Evolutionary conservation across 1,284 basidiomycete species (phyloP).

Genomic region (Omphalotus olearius): DNA sequence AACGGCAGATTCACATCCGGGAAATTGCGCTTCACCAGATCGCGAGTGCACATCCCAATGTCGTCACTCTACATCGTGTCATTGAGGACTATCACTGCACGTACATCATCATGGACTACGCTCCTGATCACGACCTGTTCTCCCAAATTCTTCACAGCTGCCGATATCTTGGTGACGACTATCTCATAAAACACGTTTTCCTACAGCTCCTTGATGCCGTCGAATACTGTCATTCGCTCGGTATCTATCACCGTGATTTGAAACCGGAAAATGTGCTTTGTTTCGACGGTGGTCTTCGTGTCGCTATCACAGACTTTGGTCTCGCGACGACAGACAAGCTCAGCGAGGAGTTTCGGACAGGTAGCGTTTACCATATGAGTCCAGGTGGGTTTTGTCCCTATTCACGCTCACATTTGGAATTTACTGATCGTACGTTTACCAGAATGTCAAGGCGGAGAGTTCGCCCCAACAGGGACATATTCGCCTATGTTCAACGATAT

Average conservation of each 20-base stretch:
- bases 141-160: slow-evolving; percentile 76
- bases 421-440: slow-evolving; percentile 14
- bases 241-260: slow-evolving; percentile 95
- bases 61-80: slow-evolving; percentile 88
- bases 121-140: slow-evolving; percentile 88
- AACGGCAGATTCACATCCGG: slow-evolving; percentile 72
- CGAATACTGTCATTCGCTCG: slow-evolving; percentile 82
- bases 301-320: slow-evolving; percentile 95
- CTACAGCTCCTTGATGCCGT: slow-evolving; percentile 93
- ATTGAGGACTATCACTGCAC: slow-evolving; percentile 71
- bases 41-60: slow-evolving; percentile 81
- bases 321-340: slow-evolving; percentile 88
- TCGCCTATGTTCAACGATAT: slow-evolving; percentile 90
- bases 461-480: slow-evolving; percentile 68
- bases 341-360: slow-evolving; percentile 92
- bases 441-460: slow-evolving; percentile 92
- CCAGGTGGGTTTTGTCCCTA: slow-evolving; percentile 68
- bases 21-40: slow-evolving; percentile 85
- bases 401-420: slow-evolving; percentile 5
- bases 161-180: slow-evolving; percentile 74
- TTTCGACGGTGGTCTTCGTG: slow-evolving; percentile 72
- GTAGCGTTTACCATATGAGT: slow-evolving; percentile 96
- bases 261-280: slow-evolving; percentile 99
- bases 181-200: slow-evolving; percentile 83
- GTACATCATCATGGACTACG: slow-evolving; percentile 76